Base-by-base conservation (phyloP, 345 rosid species). In the Lepidium africanum region DNA sequence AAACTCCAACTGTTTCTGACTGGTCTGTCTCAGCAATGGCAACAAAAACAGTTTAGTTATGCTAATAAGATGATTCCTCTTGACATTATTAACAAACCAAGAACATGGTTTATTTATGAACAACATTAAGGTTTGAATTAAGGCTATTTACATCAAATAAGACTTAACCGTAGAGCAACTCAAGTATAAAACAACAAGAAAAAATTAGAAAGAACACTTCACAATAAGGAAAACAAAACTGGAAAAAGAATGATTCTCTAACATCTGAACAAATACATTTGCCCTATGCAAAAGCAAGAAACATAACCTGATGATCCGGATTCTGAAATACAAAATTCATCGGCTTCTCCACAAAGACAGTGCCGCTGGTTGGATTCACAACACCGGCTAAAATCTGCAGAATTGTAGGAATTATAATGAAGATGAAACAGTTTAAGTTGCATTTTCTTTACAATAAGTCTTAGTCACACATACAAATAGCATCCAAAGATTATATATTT, bases 311-410 rank as follows among this genome's bases (percentile, higher is more conserved):
- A 77, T 93, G 94, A 71, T 93, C 97, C 0, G 94, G 97, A 78
- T 93, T 88, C 76, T 86, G 96, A 84, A 90, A 85, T 11, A 90
- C 97, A 76, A 85, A 90, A 73, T 90, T 88, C 83, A 77, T 83
- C 0, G 98, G 97, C 73, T 77, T 81, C 73, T 72, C 84, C 58
- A 88, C 89, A 65, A 63, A 72, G 46, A 82, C 67, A 32, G 43
- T 59, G 50, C 98, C 98, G 6, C 70, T 75, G 2, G 89, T 82
- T 36, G 98, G 98, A 52, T 79, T 82, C 77, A 84, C 60, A 52
- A 90, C 84, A 83, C 96, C 98, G 6, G 97, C 98, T 73, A 93
- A 80, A 48, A 93, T 83, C 97, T 93, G 84, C 61, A 82, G 12
- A 60, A 41, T 27, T 53, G 12, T 48, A 68, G 71, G 60, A 40